Conservation (phyloP, 2,329 filamentous ascomycete species). For the Fusarium chlamydosporum region DNA sequence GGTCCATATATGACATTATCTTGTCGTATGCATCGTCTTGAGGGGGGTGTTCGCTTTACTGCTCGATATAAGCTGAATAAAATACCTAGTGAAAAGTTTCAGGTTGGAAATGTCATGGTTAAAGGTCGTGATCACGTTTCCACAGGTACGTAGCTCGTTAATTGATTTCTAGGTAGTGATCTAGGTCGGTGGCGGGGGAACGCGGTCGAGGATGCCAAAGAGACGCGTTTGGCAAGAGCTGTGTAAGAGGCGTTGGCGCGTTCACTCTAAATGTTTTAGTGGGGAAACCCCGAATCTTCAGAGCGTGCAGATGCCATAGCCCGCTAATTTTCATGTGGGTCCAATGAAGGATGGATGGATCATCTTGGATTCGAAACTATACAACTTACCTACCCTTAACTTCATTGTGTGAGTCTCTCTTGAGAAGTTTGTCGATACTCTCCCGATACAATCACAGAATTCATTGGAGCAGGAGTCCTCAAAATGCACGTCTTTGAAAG, state of each 20-base stretch:
- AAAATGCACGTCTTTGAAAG: conserved; percentile 56
- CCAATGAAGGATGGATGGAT: neutral
- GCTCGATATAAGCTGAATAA: conserved; percentile 4
- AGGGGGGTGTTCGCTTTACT: conserved; percentile 4
- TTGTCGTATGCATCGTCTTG: conserved; percentile 32
- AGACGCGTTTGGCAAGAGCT: conserved; percentile 49
- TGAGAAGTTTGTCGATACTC: neutral
- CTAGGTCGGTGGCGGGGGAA: conserved; percentile 41
- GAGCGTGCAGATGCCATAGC: conserved; percentile 8
- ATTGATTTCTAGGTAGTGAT: conserved; percentile 43
- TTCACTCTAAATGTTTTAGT: conserved; percentile 17
- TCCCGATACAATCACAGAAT: neutral
- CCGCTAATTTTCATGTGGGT: conserved; percentile 23
- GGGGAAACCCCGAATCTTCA: conserved; percentile 24
- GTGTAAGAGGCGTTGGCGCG: conserved; percentile 26
- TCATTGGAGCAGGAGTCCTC: neutral
- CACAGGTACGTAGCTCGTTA: conserved; percentile 31
- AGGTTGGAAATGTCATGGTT: conserved; percentile 25
- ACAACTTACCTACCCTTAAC: conserved; percentile 12
- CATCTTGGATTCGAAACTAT: conserved; percentile 10
- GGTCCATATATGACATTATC: conserved; percentile 51
- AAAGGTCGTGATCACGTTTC: conserved; percentile 22
- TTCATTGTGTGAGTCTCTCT: conserved; percentile 6
- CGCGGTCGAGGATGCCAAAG: conserved; percentile 45
- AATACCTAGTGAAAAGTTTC: conserved; percentile 3